Conservation (phyloP, 345 rosid species). For the Carallia brachiata region DNA sequence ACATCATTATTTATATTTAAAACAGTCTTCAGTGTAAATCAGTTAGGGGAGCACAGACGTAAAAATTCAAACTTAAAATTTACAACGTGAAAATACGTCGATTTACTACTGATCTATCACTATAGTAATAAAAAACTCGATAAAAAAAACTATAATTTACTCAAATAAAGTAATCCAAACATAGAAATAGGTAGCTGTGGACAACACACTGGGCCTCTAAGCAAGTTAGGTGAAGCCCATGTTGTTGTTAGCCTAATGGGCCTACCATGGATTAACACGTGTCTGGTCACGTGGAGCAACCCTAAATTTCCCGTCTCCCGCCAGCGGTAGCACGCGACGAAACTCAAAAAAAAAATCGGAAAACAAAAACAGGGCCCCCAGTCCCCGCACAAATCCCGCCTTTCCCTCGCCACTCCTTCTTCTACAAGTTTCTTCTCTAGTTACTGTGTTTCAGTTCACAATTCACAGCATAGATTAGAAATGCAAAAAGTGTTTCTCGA, state of each 20-base stretch:
- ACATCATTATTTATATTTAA: no score
- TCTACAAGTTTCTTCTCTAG: constrained; percentile 26
- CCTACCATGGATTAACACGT: neutral
- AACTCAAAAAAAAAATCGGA: constrained; percentile 8
- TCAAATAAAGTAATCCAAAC: no score
- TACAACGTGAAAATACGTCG: no score
- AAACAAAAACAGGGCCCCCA: no score
- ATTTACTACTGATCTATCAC: no score
- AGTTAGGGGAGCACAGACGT: no score
- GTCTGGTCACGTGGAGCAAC: constrained; percentile 23
- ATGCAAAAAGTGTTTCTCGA: neutral
- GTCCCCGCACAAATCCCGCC: neutral
- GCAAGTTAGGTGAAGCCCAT: neutral
- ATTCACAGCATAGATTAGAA: neutral
- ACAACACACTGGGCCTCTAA: neutral
- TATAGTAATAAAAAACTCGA: no score
- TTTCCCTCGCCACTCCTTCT: constrained; percentile 16
- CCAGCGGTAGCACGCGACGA: constrained; percentile 6
- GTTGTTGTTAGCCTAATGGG: no score
- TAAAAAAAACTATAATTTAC: no score
- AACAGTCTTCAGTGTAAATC: no score
- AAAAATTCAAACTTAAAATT: no score
- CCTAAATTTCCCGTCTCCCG: constrained; percentile 29
- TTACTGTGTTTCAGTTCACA: neutral
- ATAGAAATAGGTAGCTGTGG: neutral